Percentiles rank a stretch among this genome's conserved stretches.
These are phyloP conservation scores for Fusarium floridanum DNA, from an alignment of 2,329 filamentous ascomycete species.

Conservation along the genomic window DNA sequence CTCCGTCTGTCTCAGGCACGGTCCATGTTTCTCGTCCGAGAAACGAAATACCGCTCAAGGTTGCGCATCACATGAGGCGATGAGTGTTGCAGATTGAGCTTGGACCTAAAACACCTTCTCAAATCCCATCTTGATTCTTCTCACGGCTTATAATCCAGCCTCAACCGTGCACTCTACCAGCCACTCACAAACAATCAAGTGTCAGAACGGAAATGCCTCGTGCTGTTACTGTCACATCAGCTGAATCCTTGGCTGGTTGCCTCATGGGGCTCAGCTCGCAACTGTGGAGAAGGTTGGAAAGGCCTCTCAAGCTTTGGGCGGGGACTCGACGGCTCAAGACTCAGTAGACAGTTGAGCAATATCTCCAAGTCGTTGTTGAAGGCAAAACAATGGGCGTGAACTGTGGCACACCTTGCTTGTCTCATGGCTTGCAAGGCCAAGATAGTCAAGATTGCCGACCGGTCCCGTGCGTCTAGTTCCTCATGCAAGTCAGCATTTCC, in stretches of 20 bases:
- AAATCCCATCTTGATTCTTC: neutral
- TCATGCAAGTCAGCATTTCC: conserved; percentile 1
- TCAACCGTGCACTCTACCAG: conserved; percentile 1
- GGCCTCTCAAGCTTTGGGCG: neutral
- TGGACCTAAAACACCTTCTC: neutral
- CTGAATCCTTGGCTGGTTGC: conserved; percentile 27
- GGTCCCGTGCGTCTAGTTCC: neutral
- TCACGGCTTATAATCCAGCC: conserved; percentile 3
- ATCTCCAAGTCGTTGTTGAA: neutral
- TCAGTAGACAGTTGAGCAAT: neutral
- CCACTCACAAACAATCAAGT: neutral
- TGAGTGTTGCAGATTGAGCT: conserved; percentile 4
- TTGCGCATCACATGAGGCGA: conserved; percentile 19
- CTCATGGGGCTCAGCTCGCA: conserved; percentile 31
- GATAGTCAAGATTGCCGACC: conserved; percentile 3
- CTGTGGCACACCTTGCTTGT: neutral
- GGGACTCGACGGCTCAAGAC: neutral
- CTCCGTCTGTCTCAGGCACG: neutral
- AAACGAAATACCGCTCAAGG: conserved; percentile 1
- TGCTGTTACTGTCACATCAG: conserved; percentile 24
- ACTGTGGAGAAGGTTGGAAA: neutral
- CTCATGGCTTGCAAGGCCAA: neutral
- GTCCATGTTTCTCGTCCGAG: neutral
- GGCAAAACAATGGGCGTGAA: neutral
- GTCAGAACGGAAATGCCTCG: conserved; percentile 12